Base-by-base conservation (phyloP, 169 alveolate genomes). In the Plasmodium berghei region DNA sequence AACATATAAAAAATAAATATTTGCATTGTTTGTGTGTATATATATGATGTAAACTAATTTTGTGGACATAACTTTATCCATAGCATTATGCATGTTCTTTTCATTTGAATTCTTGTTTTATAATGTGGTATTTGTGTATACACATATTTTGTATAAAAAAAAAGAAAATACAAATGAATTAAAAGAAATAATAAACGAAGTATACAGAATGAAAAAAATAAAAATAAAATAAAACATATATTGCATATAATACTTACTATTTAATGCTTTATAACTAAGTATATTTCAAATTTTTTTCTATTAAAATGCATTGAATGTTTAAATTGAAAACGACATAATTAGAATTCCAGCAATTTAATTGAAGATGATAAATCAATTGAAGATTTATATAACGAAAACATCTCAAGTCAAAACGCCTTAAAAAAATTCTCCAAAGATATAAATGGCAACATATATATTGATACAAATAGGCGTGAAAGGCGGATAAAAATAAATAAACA, bases 381-480 rank as follows among this genome's bases (percentile, higher is more conserved):
- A 67, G 90, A 83, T 26, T 5, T 67, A 45, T 83, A 83, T 52
- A 83, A 83, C 67, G 55, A 66, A 49, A 67, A 55, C 18, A 62
- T 83, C 24, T 70, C 61, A 62, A 69, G 24, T 9, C 34, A 67
- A 40, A 20, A 28, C 52, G 28, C 40, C 62, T 16, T 83, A 9
- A 83, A 66, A 67, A 67, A 67, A 24, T 83, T 83, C 58, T 46
- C 90, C 14, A 83, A 83, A 22, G 90, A 83, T 18, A 54, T 83
- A 67, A 66, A 83, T 45, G 52, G 55, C 40, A 83, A 83, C 55
- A 59, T 83, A 42, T 83, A 83, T 61, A 83, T 83, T 46, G 85
- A 83, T 67, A 83, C 90, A 48, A 83, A 83, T 56, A 83, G 90
- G 28, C 67, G 90, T 14, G 90, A 46, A 54, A 66, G 90, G 48